Percentiles rank a stretch among this genome's conserved stretches.
Conservation (phyloP, 164 flowering plant genomes). For the Nymphaea thermarum region DNA sequence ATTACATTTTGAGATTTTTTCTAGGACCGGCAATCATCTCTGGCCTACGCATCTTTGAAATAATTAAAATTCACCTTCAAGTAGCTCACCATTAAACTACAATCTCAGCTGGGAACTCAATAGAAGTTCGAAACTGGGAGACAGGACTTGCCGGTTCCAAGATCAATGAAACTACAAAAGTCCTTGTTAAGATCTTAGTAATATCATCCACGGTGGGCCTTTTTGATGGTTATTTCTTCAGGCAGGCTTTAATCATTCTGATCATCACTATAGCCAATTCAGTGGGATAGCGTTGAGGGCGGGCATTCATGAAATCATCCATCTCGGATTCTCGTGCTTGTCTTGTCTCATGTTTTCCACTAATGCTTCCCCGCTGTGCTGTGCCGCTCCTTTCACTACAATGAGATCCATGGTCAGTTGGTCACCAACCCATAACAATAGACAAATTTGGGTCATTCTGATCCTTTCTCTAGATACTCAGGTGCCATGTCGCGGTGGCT, state of each 20-base stretch:
- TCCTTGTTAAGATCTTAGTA: constrained; percentile 23
- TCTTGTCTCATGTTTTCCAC: not conserved
- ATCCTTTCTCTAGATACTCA: constrained; percentile 39
- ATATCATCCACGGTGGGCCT: constrained; percentile 46
- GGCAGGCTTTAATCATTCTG: constrained; percentile 24
- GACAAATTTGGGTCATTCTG: constrained; percentile 33
- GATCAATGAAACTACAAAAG: constrained; percentile 19
- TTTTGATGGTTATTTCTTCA: constrained; percentile 21
- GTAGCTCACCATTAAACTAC: not conserved
- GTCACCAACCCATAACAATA: constrained; percentile 70
- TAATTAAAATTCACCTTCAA: not conserved
- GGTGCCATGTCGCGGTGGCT: constrained; percentile 54
- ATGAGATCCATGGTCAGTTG: constrained; percentile 54
- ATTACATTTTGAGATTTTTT: no score
- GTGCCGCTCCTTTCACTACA: constrained; percentile 34
- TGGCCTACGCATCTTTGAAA: no score
- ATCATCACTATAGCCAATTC: constrained; percentile 14
- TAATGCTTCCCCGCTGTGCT: constrained; percentile 10
- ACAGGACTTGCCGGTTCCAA: constrained; percentile 22
- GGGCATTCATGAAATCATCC: constrained; percentile 16
- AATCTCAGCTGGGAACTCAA: not conserved
- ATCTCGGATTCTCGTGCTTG: not conserved
- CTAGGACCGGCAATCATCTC: no score
- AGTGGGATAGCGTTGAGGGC: constrained; percentile 7
- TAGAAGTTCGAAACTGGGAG: constrained; percentile 6